Evolutionary conservation across 2,329 filamentous ascomycete species (phyloP).

Genomic region (Exophiala bonariae): DNA sequence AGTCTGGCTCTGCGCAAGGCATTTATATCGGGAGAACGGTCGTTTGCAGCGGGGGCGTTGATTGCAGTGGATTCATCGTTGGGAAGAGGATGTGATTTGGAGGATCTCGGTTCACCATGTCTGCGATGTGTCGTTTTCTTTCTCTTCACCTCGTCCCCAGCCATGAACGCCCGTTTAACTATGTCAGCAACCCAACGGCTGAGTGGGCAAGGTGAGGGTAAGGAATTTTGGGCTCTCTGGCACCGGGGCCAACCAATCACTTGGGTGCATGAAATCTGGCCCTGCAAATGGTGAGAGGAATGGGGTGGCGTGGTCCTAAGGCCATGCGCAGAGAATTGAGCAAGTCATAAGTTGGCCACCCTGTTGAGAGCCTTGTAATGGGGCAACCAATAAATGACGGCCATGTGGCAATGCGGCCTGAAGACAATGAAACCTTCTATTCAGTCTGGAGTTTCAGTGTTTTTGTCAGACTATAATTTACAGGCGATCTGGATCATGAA

Average conservation of each 20-base stretch:
- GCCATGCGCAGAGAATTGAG: slow-evolving; percentile 4
- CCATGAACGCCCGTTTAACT: slow-evolving; percentile 13
- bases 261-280: slow-evolving; percentile 4
- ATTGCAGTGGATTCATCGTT: slow-evolving; percentile 14
- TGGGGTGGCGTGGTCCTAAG: slow-evolving; percentile 1
- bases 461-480: too few species aligned
- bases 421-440: neutral
- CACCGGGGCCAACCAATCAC: slow-evolving; percentile 17
- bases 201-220: slow-evolving; percentile 1
- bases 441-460: neutral
- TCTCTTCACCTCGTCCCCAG: slow-evolving; percentile 16
- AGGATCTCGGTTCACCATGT: slow-evolving; percentile 16
- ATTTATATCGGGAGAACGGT: slow-evolving; percentile 23
- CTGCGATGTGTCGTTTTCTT: slow-evolving; percentile 12
- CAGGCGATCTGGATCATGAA: too few species aligned
- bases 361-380: neutral
- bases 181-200: slow-evolving; percentile 6
- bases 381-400: slow-evolving; percentile 21
- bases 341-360: slow-evolving; percentile 1
- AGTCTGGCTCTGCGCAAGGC: slow-evolving; percentile 28
- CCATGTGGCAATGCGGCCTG: slow-evolving; percentile 17
- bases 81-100: slow-evolving; percentile 13
- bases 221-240: slow-evolving; percentile 15
- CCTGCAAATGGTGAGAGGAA: slow-evolving; percentile 6
- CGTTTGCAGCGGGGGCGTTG: slow-evolving; percentile 12